These are phyloP conservation scores for Epichloe bromicola DNA, from an alignment of 2,329 filamentous ascomycete genomes.

Conservation along the genomic window DNA sequence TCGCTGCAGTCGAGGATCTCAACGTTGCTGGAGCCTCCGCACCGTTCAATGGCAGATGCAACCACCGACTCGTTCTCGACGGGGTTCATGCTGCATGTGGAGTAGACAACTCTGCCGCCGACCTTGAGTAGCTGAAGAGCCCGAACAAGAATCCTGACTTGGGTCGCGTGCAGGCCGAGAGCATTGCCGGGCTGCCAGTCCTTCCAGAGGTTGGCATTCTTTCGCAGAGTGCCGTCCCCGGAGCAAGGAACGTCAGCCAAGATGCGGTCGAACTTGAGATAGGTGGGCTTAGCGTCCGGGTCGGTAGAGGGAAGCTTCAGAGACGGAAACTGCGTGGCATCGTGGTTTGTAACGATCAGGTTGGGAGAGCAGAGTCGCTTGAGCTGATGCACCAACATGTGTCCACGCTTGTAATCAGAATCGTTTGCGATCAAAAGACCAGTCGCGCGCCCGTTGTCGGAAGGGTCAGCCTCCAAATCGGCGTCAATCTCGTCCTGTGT, in stretches of 20 bases:
- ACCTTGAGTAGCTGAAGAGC: constrained; percentile 93
- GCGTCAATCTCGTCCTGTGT: constrained; percentile 33
- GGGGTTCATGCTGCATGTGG: constrained; percentile 97
- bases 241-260: constrained; percentile 95
- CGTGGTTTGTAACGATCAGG: constrained; percentile 92
- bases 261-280: constrained; percentile 94
- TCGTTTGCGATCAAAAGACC: constrained; percentile 93
- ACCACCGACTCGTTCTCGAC: constrained; percentile 94
- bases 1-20: constrained; percentile 73
- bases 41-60: constrained; percentile 75
- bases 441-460: constrained; percentile 76
- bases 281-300: constrained; percentile 46
- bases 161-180: constrained; percentile 74
- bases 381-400: constrained; percentile 95
- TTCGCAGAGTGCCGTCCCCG: constrained; percentile 89
- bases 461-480: constrained; percentile 44
- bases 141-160: constrained; percentile 79
- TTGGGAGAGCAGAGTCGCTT: constrained; percentile 96
- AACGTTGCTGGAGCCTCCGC: constrained; percentile 71
- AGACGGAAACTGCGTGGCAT: constrained; percentile 88
- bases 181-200: constrained; percentile 86
- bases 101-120: constrained; percentile 90
- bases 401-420: constrained; percentile 87
- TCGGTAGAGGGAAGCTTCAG: constrained; percentile 61
- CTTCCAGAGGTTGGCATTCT: constrained; percentile 89